A percentile compares a stretch with the other conserved stretches of the same genome.
Conservation (phyloP, 371 early-diverging fungal genomes). For the Dichotomocladium elegans region DNA sequence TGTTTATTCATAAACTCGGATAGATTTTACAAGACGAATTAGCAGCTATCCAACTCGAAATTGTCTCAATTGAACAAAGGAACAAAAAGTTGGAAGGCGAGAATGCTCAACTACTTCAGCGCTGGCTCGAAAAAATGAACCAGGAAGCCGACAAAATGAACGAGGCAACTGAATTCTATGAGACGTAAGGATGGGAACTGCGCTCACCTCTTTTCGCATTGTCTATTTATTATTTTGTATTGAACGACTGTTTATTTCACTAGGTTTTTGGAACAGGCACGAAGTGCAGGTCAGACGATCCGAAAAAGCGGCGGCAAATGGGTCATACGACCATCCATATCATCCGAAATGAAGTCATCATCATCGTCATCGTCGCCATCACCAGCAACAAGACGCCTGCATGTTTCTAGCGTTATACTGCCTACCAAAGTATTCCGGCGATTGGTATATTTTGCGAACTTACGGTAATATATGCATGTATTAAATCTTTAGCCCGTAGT, state of each 20-base stretch:
- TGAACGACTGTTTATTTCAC: not conserved
- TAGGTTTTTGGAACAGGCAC: constrained; percentile 31
- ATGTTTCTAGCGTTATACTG: constrained; percentile 15
- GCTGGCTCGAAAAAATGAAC: constrained; percentile 91
- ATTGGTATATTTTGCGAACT: constrained; percentile 10
- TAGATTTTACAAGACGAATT: constrained; percentile 84
- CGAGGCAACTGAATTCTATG: constrained; percentile 82
- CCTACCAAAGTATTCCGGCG: constrained; percentile 12
- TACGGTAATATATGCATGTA: too few species aligned
- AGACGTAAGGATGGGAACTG: constrained; percentile 46
- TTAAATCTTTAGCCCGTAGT: too few species aligned
- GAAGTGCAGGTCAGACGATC: constrained; percentile 13
- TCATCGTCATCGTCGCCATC: too few species aligned
- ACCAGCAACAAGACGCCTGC: too few species aligned
- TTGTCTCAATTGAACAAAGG: constrained; percentile 80
- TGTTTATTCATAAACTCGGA: not conserved
- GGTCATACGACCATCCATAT: constrained; percentile 6
- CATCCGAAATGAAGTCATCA: not conserved
- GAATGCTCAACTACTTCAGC: constrained; percentile 80
- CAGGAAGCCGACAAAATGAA: constrained; percentile 93
- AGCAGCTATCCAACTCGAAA: constrained; percentile 85
- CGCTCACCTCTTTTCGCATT: not conserved
- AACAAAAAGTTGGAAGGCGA: constrained; percentile 73
- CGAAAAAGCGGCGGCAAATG: constrained; percentile 17
- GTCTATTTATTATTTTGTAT: not conserved